Evolutionary conservation across 495 filamentous ascomycete genomes (phyloP), one percentile per base, ranked within the genome.

Genomic region (Aspergillus mulundensis): DNA sequence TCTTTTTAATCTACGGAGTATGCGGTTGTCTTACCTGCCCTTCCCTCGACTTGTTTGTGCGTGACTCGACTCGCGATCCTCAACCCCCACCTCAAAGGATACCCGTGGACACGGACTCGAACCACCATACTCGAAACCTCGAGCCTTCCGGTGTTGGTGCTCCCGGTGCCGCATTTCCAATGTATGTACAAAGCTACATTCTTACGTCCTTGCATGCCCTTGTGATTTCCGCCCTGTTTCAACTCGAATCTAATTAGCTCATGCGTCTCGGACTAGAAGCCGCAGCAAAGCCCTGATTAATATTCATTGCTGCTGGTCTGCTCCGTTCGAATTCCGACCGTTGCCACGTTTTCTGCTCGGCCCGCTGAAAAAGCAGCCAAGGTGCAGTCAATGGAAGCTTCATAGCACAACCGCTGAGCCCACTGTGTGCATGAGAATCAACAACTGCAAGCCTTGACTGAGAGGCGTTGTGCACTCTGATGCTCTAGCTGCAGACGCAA

Each of bases 261-360:
- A 60, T 50, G 48, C n/a, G 19, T 56, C 28, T 52, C 40, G 21
- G 53, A 48, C 52, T 42, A 14, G 48, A 53, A 56, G 36, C 36
- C 39, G 58, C 45, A 32, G 58, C 47, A 32, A 56, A 52, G 19
- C 14, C 42, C 21, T 24, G 36, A 48, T 53, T 51, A 25, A 53
- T 52, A 46, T 7, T 28, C 19, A 38, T 21, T 53, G 54, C 51
- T 58, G 52, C 68, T 70, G 66, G 68, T 34, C 57, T 72, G 65
- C 61, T 38, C 21, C 48, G 30, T 49, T 56, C 23, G 19, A 44
- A 24, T 51, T n/a, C 14, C 42, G 24, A 56, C 42, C 12, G 41
- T 34, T 16, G 3, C 42, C 12, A 15, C 28, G 2, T 19, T 34
- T 21, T 18, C 42, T 47, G n/a, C 48, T 55, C 21, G 50, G 16